Conservation (phyloP, 352 stramenopile genomes). For the Pythium utonaiense region DNA sequence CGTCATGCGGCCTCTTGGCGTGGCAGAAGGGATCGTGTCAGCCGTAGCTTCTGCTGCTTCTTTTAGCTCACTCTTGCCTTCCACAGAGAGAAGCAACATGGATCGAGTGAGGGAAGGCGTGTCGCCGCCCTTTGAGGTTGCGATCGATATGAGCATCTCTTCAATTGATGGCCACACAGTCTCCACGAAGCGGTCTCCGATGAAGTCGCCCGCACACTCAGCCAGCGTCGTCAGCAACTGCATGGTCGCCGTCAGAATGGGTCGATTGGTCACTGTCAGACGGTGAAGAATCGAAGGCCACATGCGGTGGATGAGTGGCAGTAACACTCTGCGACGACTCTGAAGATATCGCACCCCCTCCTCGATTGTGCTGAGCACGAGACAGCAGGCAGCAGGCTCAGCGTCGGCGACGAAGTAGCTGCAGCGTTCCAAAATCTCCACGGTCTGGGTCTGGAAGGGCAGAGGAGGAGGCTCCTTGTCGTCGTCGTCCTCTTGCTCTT, state of each 20-base stretch:
- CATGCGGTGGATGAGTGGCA: slow-evolving; percentile 71
- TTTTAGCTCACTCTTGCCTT: slow-evolving; percentile 3
- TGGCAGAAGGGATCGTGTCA: background rate
- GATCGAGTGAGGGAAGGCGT: slow-evolving; percentile 47
- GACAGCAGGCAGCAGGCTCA: slow-evolving; percentile 66
- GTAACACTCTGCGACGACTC: slow-evolving; percentile 41
- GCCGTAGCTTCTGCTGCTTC: background rate
- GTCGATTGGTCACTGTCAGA: slow-evolving; percentile 47
- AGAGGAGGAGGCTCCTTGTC: slow-evolving; percentile 25
- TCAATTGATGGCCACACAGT: slow-evolving; percentile 66
- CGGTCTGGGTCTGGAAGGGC: slow-evolving; percentile 46
- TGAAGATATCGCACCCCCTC: slow-evolving; percentile 55
- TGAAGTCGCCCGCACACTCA: slow-evolving; percentile 64
- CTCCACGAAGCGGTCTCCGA: slow-evolving; percentile 77
- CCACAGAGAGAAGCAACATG: slow-evolving; percentile 50
- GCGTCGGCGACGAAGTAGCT: slow-evolving; percentile 70
- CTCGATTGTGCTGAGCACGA: slow-evolving; percentile 68
- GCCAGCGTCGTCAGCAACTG: slow-evolving; percentile 49
- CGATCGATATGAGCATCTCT: slow-evolving; percentile 37
- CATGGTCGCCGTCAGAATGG: slow-evolving; percentile 58
- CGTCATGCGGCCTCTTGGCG: slow-evolving; percentile 30
- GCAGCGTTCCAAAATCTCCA: slow-evolving; percentile 76
- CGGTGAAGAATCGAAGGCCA: slow-evolving; percentile 71
- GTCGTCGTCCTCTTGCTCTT: slow-evolving; percentile 5
- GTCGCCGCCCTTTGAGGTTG: background rate